phyloP scores from a whole-genome alignment of 1,284 basidiomycete genomes.

The Paramarasmius palmivorus region DNA sequence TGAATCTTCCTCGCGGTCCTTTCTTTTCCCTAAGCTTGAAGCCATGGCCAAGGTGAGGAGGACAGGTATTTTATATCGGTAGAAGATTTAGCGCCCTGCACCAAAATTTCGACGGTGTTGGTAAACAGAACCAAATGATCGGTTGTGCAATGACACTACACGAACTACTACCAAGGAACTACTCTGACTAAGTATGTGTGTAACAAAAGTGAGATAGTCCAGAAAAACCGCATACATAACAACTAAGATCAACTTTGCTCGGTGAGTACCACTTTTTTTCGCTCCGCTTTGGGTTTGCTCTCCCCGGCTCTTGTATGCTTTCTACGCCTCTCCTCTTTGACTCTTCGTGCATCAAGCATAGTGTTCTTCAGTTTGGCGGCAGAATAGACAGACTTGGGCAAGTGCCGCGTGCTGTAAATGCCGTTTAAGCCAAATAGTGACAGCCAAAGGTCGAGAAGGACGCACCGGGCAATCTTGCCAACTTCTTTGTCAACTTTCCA shows the following conservation, averaged over 20 bases:
- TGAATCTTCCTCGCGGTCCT: constrained; percentile 43
- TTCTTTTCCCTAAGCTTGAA: constrained; percentile 51
- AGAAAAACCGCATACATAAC: too few species aligned
- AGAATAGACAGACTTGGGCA: constrained; percentile 90
- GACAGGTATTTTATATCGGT: too few species aligned
- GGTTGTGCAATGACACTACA: neutral
- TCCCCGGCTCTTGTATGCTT: constrained; percentile 86
- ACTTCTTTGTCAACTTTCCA: constrained; percentile 90
- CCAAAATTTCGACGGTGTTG: neutral
- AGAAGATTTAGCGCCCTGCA: too few species aligned
- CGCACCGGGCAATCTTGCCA: constrained; percentile 78
- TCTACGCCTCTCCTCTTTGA: constrained; percentile 93
- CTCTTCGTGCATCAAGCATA: constrained; percentile 87
- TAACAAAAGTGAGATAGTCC: too few species aligned
- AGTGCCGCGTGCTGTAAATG: constrained; percentile 72
- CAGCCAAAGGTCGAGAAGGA: constrained; percentile 13
- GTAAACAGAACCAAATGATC: neutral
- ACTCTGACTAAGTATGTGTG: too few species aligned
- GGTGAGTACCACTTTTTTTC: constrained; percentile 80
- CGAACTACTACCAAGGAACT: too few species aligned
- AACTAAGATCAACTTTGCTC: constrained; percentile 55
- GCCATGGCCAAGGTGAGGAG: constrained; percentile 12
- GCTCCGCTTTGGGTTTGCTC: constrained; percentile 89
- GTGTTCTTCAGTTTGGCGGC: constrained; percentile 87
- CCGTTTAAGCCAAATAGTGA: constrained; percentile 7